Evolutionary conservation across 768 basidiomycete species (phyloP).

Genomic region (Chlorophyllum brunneum): DNA sequence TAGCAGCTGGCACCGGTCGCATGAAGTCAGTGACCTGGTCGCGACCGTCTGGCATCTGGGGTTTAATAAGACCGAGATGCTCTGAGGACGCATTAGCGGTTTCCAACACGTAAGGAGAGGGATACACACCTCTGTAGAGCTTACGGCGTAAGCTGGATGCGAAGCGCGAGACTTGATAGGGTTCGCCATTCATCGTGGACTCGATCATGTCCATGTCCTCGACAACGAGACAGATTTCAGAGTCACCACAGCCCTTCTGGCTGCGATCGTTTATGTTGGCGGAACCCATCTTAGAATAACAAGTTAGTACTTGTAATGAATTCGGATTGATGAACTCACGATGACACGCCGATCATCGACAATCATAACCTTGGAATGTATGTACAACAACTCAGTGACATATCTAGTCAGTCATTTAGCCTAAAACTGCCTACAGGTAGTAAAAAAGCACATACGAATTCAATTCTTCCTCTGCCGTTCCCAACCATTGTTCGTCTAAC

Average conservation of each 20-base stretch:
- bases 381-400: constrained; percentile 77
- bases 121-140: constrained; percentile 67
- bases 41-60: constrained; percentile 47
- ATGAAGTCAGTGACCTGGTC: constrained; percentile 53
- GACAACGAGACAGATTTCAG: constrained; percentile 89
- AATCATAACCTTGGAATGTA: constrained; percentile 90
- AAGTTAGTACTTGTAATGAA: not conserved
- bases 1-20: constrained; percentile 72
- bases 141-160: constrained; percentile 81
- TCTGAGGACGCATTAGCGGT: constrained; percentile 39
- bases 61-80: constrained; percentile 81
- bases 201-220: constrained; percentile 82
- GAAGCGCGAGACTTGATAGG: constrained; percentile 71
- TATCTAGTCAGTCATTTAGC: constrained; percentile 42
- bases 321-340: constrained; percentile 38
- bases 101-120: not conserved
- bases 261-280: constrained; percentile 91
- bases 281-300: constrained; percentile 71
- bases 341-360: constrained; percentile 91
- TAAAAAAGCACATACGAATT: constrained; percentile 52
- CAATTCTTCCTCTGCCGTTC: constrained; percentile 78
- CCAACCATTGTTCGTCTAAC: constrained; percentile 80
- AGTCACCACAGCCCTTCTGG: constrained; percentile 90
- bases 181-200: constrained; percentile 73
- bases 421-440: constrained; percentile 1